Percentiles rank a stretch among this genome's conserved stretches.
Conservation (phyloP, 306 rosid genomes). For the Quercus mongolica region DNA sequence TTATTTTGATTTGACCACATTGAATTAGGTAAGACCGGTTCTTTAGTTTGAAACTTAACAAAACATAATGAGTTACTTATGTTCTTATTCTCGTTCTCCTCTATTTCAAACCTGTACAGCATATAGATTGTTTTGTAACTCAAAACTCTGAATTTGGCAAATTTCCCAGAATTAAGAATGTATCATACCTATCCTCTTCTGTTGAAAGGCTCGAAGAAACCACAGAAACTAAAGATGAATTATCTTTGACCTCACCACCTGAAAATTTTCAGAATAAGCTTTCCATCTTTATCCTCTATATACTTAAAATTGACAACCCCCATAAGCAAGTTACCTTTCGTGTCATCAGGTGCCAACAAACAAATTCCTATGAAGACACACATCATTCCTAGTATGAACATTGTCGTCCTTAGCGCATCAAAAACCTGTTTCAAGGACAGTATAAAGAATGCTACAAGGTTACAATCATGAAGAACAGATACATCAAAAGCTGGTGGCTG, state of each 20-base stretch:
- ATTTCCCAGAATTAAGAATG: not conserved
- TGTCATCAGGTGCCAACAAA: slow-evolving; percentile 92
- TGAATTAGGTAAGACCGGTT: not conserved
- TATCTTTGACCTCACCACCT: slow-evolving; percentile 71
- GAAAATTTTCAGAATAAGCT: slow-evolving; percentile 34
- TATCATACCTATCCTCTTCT: slow-evolving; percentile 63
- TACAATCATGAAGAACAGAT: not conserved
- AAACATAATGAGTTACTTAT: not conserved
- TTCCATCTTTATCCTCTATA: slow-evolving; percentile 12
- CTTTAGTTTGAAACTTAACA: not conserved
- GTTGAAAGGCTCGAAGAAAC: slow-evolving; percentile 57
- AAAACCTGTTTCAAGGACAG: slow-evolving; percentile 66
- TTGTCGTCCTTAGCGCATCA: slow-evolving; percentile 83
- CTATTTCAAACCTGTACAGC: not conserved
- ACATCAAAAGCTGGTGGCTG: slow-evolving; percentile 1
- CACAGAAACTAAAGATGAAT: slow-evolving; percentile 49
- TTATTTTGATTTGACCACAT: not conserved
- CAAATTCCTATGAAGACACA: slow-evolving; percentile 92
- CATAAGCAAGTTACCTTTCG: slow-evolving; percentile 59
- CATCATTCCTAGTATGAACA: slow-evolving; percentile 87
- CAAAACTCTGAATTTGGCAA: not conserved
- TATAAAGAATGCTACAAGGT: not conserved
- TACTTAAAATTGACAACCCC: slow-evolving; percentile 9
- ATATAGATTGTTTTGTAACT: not conserved
- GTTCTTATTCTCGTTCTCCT: not conserved